A percentile compares a stretch with the other conserved stretches of the same genome.
Evolutionary conservation across 2,329 filamentous ascomycete genomes (phyloP).

Genomic region (Anthostomella pinea): DNA sequence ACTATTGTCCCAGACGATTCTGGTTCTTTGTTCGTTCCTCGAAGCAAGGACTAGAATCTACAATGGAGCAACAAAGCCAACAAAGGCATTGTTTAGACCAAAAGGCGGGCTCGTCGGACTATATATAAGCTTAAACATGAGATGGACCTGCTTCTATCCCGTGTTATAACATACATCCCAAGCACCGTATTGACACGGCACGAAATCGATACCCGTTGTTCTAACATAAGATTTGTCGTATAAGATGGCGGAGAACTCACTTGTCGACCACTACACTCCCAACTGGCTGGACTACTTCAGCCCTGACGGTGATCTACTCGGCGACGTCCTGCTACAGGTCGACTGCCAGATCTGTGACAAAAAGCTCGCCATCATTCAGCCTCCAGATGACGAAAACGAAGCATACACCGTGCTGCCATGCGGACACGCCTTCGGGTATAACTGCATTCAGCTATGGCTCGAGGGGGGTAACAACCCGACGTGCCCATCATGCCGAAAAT

Average conservation of each 20-base stretch:
- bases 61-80: too few species aligned
- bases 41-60: too few species aligned
- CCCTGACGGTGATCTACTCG: neutral
- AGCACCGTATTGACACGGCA: too few species aligned
- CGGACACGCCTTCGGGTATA: slow-evolving; percentile 4
- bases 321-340: neutral
- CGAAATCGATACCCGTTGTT: too few species aligned
- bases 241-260: neutral
- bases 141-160: too few species aligned
- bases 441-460: slow-evolving; percentile 2
- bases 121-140: too few species aligned
- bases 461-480: neutral
- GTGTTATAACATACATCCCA: too few species aligned
- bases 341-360: slow-evolving; percentile 5
- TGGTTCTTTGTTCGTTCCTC: too few species aligned
- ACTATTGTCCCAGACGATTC: too few species aligned
- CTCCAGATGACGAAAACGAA: slow-evolving; percentile 3
- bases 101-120: too few species aligned
- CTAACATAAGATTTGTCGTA: too few species aligned
- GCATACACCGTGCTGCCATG: slow-evolving; percentile 1
- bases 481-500: slow-evolving; percentile 3
- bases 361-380: neutral
- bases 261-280: slow-evolving; percentile 2
- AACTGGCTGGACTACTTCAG: slow-evolving; percentile 2
- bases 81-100: too few species aligned